Base-by-base conservation (phyloP, 108 stramenopile species). In the Bacterosira constricta region DNA sequence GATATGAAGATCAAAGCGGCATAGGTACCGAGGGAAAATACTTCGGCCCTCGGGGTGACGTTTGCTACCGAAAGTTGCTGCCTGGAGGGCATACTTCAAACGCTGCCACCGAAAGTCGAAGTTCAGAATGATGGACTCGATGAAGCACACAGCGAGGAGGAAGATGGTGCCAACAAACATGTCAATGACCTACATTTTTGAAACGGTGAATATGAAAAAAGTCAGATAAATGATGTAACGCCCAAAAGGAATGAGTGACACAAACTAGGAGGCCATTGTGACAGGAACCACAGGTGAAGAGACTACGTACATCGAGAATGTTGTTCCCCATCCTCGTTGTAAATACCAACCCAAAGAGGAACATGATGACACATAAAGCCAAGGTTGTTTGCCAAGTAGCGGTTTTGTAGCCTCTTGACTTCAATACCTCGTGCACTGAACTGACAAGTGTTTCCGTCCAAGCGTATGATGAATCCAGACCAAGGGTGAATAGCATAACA, bases 161-260 rank as follows among this genome's bases (percentile, higher is more conserved):
- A 55, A 55, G 29, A 55, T 31, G 8, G 54, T 55, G 25, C 54
- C 54, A 55, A 55, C 54, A 31, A 55, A 55, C 54, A 55, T 55
- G 29, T 55, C 54, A 6, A 55, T 29, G 8, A 55, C 30, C n/a
- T n/a, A n/a, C n/a, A n/a, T n/a, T n/a, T n/a, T n/a, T n/a, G n/a
- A n/a, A n/a, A n/a, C n/a, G n/a, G n/a, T n/a, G n/a, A n/a, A n/a
- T n/a, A n/a, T n/a, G n/a, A n/a, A n/a, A n/a, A n/a, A n/a, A n/a
- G n/a, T n/a, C n/a, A n/a, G n/a, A n/a, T n/a, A n/a, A n/a, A n/a
- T n/a, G n/a, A n/a, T n/a, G n/a, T n/a, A n/a, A n/a, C n/a, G n/a
- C n/a, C n/a, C n/a, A n/a, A n/a, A n/a, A n/a, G n/a, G n/a, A n/a
- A n/a, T n/a, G n/a, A n/a, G n/a, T n/a, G n/a, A n/a, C n/a, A n/a